phyloP scores from a whole-genome alignment of 495 filamentous ascomycete genomes.

The Aspergillus asperescens region DNA sequence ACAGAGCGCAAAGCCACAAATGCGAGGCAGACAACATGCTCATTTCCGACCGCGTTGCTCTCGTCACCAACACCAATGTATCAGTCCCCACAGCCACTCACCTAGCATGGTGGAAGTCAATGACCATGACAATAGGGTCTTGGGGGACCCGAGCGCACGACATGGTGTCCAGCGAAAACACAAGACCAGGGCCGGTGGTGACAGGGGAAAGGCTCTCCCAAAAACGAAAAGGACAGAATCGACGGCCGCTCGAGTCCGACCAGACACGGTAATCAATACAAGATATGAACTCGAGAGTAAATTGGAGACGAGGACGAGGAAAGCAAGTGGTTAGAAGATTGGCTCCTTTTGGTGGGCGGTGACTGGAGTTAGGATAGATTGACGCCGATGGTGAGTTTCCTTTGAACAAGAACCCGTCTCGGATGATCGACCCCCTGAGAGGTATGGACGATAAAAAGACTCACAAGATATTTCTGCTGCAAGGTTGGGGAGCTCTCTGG shows the following conservation, averaged over 20 bases:
- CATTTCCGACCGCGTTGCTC: background rate
- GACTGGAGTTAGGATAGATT: slow-evolving; percentile 20
- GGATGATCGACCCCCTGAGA: background rate
- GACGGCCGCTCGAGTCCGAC: slow-evolving; percentile 17
- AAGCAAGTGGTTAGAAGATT: slow-evolving; percentile 6
- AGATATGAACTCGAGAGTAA: background rate
- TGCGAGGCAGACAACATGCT: background rate
- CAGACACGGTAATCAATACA: background rate
- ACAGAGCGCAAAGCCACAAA: background rate
- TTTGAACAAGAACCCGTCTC: too few relatives aligned
- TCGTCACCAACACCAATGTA: background rate
- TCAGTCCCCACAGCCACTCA: slow-evolving; percentile 28
- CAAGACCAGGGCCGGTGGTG: slow-evolving; percentile 4
- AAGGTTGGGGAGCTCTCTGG: too few relatives aligned
- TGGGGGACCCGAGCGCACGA: slow-evolving; percentile 28
- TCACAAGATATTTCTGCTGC: too few relatives aligned
- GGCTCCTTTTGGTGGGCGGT: slow-evolving; percentile 21
- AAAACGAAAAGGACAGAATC: slow-evolving; percentile 21
- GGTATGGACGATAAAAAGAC: too few relatives aligned
- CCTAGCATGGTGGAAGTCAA: slow-evolving; percentile 95
- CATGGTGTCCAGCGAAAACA: slow-evolving; percentile 24
- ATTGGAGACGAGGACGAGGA: background rate
- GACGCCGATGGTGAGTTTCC: background rate
- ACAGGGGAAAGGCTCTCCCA: slow-evolving; percentile 6
- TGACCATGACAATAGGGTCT: slow-evolving; percentile 71